Base-by-base conservation (phyloP, 164 flowering plant species). In the Cinnamomum chago region DNA sequence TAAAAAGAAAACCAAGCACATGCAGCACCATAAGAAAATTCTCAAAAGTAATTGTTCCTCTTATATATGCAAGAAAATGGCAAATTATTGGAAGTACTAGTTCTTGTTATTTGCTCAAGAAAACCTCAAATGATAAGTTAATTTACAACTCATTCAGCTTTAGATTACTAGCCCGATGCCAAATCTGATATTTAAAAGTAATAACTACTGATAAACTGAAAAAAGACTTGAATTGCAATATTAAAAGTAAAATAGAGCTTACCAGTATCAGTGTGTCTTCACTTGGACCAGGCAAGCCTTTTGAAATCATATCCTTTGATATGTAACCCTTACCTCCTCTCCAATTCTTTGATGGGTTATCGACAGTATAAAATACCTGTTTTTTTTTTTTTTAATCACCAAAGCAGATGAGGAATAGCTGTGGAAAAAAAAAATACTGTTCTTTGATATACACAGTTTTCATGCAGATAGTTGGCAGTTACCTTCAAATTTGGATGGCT, bases 401-500 rank as follows among this genome's bases (percentile, higher is more conserved):
- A 47, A 73, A 51, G 14, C 2, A 23, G 20, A 24, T 51, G 2
- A 51, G 28, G 12, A 47, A 47, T 15, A 40, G 24, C 22, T 9
- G 6, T 25, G 68, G 35, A 66, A 66, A 66, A 66, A 24, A 3
- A n/a, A 24, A 11, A 24, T 15, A 55, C 6, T 20, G 17, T 13
- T 67, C 69, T 67, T 64, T 24, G 15, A 23, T 28, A 14, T 23
- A 47, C 66, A 64, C 22, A 33, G 47, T 23, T 3, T 40, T 62
- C 70, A 58, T 55, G 20, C 58, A 58, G 35, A 69, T 58, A 60
- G 9, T 7, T n/a, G 22, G 50, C 51, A 52, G 13, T 65, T 80
- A 93, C 99, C 99, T 92, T 96, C 73, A 96, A 79, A 83, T 96
- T 96, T 28, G 99, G 99, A 76, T 94, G 88, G 84, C 84, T 89